phyloP scores from a whole-genome alignment of 1,284 basidiomycete species.

The Sporisorium graminicola region DNA sequence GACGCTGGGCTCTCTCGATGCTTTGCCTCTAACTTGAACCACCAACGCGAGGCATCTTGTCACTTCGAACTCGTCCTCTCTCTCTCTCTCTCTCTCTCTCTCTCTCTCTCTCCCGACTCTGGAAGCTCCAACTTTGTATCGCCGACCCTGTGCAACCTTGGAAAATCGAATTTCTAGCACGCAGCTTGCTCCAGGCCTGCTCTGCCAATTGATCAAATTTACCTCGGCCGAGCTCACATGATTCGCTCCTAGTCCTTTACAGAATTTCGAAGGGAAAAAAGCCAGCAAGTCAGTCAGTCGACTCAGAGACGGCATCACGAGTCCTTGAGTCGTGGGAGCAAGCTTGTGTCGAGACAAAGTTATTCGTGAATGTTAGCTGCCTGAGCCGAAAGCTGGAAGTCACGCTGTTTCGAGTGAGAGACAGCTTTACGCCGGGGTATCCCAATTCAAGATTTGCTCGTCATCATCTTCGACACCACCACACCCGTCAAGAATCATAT shows the following conservation, averaged over 20 bases:
- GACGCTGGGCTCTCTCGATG: neutral
- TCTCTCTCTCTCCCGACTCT: neutral
- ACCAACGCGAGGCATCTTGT: neutral
- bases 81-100: too few species aligned
- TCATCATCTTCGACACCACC: conserved; percentile 55
- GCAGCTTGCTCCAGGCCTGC: neutral
- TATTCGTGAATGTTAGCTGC: conserved; percentile 6
- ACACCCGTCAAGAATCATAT: conserved; percentile 56
- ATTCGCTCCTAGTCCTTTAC: neutral
- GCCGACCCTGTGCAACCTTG: too few species aligned
- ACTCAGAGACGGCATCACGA: too few species aligned
- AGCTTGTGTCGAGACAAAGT: too few species aligned
- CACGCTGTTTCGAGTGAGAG: neutral
- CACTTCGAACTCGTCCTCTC: neutral
- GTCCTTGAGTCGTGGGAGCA: neutral
- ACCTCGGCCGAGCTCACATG: conserved; percentile 24
- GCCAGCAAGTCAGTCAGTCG: neutral
- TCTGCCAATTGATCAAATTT: neutral
- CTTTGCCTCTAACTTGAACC: neutral
- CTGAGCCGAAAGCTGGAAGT: neutral
- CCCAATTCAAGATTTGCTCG: conserved; percentile 33
- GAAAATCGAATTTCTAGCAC: conserved; percentile 5
- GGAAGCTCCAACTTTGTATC: neutral
- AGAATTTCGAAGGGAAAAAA: neutral
- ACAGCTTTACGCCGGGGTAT: conserved; percentile 6